phyloP scores from a whole-genome alignment of 139 green algal genomes.

The Coelastrella sp. region DNA sequence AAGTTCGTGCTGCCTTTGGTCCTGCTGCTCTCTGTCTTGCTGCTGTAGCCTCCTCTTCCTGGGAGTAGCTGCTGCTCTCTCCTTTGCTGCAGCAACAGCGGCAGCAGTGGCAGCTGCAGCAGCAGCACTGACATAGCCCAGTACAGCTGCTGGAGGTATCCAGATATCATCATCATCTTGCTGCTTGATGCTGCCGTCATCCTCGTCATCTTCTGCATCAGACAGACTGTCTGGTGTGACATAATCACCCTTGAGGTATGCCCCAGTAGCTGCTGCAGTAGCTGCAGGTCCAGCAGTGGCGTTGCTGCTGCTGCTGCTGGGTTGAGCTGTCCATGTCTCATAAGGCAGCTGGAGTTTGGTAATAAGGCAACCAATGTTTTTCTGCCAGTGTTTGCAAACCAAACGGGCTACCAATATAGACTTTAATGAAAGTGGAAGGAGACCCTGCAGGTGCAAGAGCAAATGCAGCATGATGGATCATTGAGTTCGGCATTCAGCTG shows the following conservation, averaged over 20 bases:
- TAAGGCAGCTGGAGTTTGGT: background rate
- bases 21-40: background rate
- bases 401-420: background rate
- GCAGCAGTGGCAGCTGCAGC: background rate
- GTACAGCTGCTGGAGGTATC: background rate
- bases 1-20: background rate
- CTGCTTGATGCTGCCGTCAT: background rate
- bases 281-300: background rate
- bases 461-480: background rate
- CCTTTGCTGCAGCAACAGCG: background rate
- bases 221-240: background rate
- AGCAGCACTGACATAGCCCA: background rate
- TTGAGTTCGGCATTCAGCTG: too few species aligned
- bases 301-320: background rate
- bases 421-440: background rate
- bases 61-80: background rate
- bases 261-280: background rate
- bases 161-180: constrained; percentile 1
- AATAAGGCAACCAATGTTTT: background rate
- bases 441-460: background rate
- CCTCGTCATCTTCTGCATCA: background rate
- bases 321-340: background rate
- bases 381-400: background rate
- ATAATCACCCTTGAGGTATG: background rate
- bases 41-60: background rate